A percentile compares a stretch with the other conserved stretches of the same genome.
Evolutionary conservation across 345 rosid genomes (phyloP).

Genomic region (Ceriops tagal): DNA sequence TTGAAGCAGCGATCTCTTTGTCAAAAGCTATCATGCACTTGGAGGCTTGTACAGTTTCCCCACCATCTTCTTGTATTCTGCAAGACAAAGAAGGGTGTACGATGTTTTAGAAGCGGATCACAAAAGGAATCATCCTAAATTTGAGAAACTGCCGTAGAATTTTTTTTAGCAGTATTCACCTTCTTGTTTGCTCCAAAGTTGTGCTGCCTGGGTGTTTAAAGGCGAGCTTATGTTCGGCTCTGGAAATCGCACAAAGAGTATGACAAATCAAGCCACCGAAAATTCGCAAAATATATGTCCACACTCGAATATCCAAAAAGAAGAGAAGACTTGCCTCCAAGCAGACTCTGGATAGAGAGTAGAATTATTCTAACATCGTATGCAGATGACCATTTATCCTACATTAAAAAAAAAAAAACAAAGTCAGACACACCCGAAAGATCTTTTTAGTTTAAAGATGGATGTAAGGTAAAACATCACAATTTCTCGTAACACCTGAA

Average conservation of each 20-base stretch:
- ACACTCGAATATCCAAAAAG: background rate
- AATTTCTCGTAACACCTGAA: constrained; percentile 54
- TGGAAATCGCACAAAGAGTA: constrained; percentile 21
- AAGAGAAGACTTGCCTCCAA: constrained; percentile 57
- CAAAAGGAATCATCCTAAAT: too few species aligned
- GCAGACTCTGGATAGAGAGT: constrained; percentile 84
- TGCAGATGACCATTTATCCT: constrained; percentile 99
- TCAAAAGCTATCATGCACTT: constrained; percentile 20
- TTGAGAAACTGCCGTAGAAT: too few species aligned
- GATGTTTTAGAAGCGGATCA: background rate
- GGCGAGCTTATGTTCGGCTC: constrained; percentile 94
- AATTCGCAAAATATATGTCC: background rate
- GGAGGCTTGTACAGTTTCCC: constrained; percentile 54
- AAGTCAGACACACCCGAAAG: background rate
- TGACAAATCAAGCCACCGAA: background rate
- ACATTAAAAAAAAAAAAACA: background rate
- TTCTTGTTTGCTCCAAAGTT: constrained; percentile 91
- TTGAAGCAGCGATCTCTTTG: too few species aligned
- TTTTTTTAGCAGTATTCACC: constrained; percentile 27
- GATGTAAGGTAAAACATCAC: too few species aligned
- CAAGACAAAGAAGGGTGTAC: background rate
- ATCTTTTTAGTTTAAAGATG: too few species aligned
- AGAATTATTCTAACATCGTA: constrained; percentile 88
- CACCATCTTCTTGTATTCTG: constrained; percentile 63
- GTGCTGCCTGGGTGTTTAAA: constrained; percentile 89